phyloP scores from a whole-genome alignment of 306 rosid species.

The Hippophae tibetana region DNA sequence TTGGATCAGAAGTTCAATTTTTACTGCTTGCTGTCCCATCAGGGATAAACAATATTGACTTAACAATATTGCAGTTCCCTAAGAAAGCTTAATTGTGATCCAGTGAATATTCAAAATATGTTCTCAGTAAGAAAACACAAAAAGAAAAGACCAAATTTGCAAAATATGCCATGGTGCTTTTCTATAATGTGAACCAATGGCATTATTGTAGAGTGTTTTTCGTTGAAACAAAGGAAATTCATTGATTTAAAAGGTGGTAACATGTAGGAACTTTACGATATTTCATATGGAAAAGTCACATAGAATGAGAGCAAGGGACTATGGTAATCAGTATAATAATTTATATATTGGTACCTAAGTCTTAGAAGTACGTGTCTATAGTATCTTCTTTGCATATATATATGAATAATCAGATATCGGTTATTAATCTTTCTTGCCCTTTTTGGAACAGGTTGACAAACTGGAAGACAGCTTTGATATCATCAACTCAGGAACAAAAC shows the following conservation, averaged over 20 bases:
- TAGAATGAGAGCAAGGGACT: neutral
- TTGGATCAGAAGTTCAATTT: no score
- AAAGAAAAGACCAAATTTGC: neutral
- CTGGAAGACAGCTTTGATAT: constrained; percentile 70
- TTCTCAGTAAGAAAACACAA: neutral
- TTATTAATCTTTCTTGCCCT: neutral
- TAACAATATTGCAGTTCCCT: no score
- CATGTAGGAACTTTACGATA: neutral
- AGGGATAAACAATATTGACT: no score
- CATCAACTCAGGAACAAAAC: constrained; percentile 77
- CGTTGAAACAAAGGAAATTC: no score
- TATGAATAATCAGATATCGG: neutral
- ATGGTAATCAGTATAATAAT: neutral
- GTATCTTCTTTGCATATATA: constrained; percentile 3
- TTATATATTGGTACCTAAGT: constrained; percentile 7
- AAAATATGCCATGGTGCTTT: neutral
- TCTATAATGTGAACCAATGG: neutral
- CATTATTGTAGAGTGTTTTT: no score
- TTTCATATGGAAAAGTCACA: neutral
- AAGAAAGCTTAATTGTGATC: no score
- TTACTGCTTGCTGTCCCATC: no score
- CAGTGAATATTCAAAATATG: no score
- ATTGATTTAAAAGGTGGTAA: no score
- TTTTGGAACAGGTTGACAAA: constrained; percentile 61
- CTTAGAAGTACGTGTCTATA: constrained; percentile 2